Percentiles rank a stretch among this genome's conserved stretches.
Evolutionary conservation across 306 rosid species (phyloP).

Genomic region (Medicago lupulina): DNA sequence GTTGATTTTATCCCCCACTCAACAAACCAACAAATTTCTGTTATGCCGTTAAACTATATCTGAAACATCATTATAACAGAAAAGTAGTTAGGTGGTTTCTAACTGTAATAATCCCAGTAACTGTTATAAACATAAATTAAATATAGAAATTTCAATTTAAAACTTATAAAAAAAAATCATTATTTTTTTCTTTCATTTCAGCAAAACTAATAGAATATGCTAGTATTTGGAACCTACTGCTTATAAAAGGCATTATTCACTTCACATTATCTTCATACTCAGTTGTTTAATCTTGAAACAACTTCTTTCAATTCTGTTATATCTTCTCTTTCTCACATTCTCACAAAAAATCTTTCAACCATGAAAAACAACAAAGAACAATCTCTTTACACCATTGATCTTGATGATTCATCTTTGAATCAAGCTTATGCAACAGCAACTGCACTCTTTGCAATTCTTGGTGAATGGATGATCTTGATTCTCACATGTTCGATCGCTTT

Average conservation of each 20-base stretch:
- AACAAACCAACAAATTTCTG: too few relatives aligned
- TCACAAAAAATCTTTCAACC: constrained; percentile 12
- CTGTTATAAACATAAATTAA: neutral
- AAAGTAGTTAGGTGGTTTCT: neutral
- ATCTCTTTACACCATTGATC: neutral
- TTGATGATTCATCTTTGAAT: constrained; percentile 3
- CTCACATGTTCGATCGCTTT: constrained; percentile 15
- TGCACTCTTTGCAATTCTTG: constrained; percentile 40
- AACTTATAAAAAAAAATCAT: neutral
- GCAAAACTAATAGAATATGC: neutral
- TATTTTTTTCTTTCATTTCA: neutral
- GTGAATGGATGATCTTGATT: constrained; percentile 34
- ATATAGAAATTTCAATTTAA: neutral
- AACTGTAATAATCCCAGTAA: neutral
- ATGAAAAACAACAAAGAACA: constrained; percentile 27
- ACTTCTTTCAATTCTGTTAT: constrained; percentile 10
- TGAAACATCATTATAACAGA: neutral
- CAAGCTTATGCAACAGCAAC: constrained; percentile 15
- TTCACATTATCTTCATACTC: neutral
- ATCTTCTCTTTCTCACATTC: neutral
- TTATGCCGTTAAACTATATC: too few relatives aligned
- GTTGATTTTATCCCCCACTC: too few relatives aligned
- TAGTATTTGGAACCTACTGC: neutral
- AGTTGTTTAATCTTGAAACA: neutral
- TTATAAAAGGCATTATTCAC: neutral